Evolutionary conservation across 805 yeast species (phyloP), one percentile per base, ranked within the genome.

Genomic region (Candida ipomoeae): DNA sequence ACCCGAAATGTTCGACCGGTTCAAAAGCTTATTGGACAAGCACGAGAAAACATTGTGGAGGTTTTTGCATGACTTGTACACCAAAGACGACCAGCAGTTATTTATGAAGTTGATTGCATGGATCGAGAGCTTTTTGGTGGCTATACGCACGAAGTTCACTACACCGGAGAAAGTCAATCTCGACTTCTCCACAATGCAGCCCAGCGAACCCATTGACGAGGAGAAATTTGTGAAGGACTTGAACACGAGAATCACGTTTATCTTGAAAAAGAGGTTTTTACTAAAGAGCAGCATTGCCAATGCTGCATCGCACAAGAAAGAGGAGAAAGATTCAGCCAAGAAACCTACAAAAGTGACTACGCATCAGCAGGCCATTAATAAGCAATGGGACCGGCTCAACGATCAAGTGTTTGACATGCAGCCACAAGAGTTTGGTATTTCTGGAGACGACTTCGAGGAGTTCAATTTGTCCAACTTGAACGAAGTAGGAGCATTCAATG

Each of bases 1-100:
- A 2, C 73, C 79, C 40, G 84, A 86, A 54, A 77, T 87, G 53
- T 91, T 89, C 33, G 79, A 83, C 54, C 76, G 79, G 40, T 79
- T 92, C 37, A 80, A 86, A 62, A 73, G 72, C 10, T 69, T 92
- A 17, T 78, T 89, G 39, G 82, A 83, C 40, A 79, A 80, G 29
- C 96, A 91, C 64, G 87, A 88, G 56, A 82, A 80, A 50, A 75
- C 84, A 11, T 75, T 88, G 44, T 88, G 88, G 73, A 71, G 71
- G 48, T 94, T 92, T 61, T 75, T 92, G 51, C 92, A 89, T 62
- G 83, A 86, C 48, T 80, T 90, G n/a, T 90, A 91, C 65, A 54
- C 76, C n/a, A 82, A 87, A 55, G 98, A 92, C 62, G 73, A 81
- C 35, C 79, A 80, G 32, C 80, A 83, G 4, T 69, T 92, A 5